Evolutionary conservation across 345 rosid genomes (phyloP).

Genomic region (Pistacia atlantica): DNA sequence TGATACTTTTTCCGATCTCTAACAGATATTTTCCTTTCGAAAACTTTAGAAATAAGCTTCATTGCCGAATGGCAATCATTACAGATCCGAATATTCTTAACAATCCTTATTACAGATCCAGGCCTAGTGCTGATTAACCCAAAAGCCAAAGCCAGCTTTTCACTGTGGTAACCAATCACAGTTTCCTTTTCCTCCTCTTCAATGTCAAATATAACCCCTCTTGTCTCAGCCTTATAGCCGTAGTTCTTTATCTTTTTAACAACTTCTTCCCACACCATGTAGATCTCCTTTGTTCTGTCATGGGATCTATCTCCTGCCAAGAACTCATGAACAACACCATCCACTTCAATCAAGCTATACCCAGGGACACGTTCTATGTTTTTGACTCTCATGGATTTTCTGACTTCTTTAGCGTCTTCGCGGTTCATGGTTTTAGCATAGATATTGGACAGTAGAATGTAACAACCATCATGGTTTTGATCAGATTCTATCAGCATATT

Average conservation of each 20-base stretch:
- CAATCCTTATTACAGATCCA: constrained; percentile 14
- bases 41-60: constrained; percentile 18
- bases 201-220: constrained; percentile 6
- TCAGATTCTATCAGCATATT: constrained; percentile 20
- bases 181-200: constrained; percentile 22
- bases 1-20: constrained; percentile 19
- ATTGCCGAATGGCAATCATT: constrained; percentile 22
- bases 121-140: constrained; percentile 15
- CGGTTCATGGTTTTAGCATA: constrained; percentile 31
- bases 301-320: constrained; percentile 31
- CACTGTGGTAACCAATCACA: constrained; percentile 23
- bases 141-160: constrained; percentile 21
- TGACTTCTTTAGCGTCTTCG: constrained; percentile 34
- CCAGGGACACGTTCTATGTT: constrained; percentile 31
- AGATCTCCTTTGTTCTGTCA: constrained; percentile 16
- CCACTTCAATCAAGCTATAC: constrained; percentile 42
- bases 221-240: constrained; percentile 18
- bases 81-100: constrained; percentile 21
- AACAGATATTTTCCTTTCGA: constrained; percentile 12
- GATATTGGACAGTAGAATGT: constrained; percentile 36
- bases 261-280: constrained; percentile 14
- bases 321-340: constrained; percentile 26
- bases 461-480: constrained; percentile 23
- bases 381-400: constrained; percentile 26
- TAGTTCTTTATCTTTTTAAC: constrained; percentile 8